These are phyloP conservation scores for Phytophthora palmivora DNA, from an alignment of 352 stramenopile genomes.

Conservation along the genomic window DNA sequence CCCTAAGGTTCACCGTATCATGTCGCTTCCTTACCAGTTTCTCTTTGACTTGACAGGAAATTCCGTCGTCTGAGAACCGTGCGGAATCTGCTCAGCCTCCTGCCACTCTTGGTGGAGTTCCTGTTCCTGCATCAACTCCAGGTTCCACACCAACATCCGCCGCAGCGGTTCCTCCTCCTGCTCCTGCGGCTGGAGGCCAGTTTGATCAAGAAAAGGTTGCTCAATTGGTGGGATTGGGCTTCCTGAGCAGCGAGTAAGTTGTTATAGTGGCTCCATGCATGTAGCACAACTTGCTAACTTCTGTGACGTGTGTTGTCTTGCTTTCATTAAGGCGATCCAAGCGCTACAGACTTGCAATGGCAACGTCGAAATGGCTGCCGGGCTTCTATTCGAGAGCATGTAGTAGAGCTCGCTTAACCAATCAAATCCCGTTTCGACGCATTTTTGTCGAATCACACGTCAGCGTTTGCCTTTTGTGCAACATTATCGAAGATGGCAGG, in stretches of 20 bases:
- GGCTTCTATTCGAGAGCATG: slow-evolving; percentile 80
- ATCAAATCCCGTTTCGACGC: slow-evolving; percentile 12
- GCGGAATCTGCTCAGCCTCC: slow-evolving; percentile 35
- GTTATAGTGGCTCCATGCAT: neutral
- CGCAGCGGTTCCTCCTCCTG: slow-evolving; percentile 18
- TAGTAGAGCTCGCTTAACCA: slow-evolving; percentile 32
- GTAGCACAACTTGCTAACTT: slow-evolving; percentile 7
- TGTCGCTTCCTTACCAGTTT: neutral
- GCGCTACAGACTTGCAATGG: slow-evolving; percentile 76
- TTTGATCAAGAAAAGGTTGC: slow-evolving; percentile 62
- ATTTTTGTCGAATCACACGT: slow-evolving; percentile 32
- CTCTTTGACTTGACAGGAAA: slow-evolving; percentile 49
- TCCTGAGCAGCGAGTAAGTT: slow-evolving; percentile 59
- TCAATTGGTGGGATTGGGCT: slow-evolving; percentile 71
- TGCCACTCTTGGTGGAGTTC: slow-evolving; percentile 32
- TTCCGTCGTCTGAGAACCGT: slow-evolving; percentile 64
- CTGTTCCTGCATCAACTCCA: slow-evolving; percentile 37
- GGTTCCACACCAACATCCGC: slow-evolving; percentile 22
- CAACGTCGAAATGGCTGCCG: slow-evolving; percentile 84
- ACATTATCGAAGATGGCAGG: slow-evolving; percentile 34
- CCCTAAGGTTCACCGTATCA: neutral
- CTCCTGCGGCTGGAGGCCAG: slow-evolving; percentile 22
- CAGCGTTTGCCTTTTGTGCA: slow-evolving; percentile 2
- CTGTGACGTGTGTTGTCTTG: slow-evolving; percentile 27
- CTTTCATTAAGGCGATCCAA: slow-evolving; percentile 55